Conservation (phyloP, 179 eudicot species). For the Nepenthes alata region DNA sequence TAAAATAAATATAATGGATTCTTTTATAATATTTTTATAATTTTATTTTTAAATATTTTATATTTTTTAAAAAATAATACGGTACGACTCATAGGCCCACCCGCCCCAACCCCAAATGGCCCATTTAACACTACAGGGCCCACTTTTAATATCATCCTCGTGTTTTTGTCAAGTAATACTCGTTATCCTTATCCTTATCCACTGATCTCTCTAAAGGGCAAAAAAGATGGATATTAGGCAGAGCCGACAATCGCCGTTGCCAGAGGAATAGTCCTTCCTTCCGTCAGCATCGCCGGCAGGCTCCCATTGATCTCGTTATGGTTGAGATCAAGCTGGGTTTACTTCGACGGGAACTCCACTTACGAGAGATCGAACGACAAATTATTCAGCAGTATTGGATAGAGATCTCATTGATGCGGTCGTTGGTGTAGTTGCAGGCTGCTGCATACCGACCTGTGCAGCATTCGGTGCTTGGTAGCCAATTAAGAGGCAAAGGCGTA, state of each 20-base stretch:
- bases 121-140: too few species aligned
- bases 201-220: neutral
- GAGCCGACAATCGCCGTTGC: too few species aligned
- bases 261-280: neutral
- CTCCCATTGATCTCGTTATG: slow-evolving; percentile 23
- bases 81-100: too few species aligned
- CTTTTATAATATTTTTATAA: too few species aligned
- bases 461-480: slow-evolving; percentile 23
- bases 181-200: neutral
- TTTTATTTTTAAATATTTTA: too few species aligned
- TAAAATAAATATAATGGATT: too few species aligned
- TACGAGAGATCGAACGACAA: slow-evolving; percentile 5
- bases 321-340: slow-evolving; percentile 10
- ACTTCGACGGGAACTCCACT: slow-evolving; percentile 11
- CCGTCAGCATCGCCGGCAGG: neutral
- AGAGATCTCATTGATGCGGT: slow-evolving; percentile 13
- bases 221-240: too few species aligned
- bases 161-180: too few species aligned
- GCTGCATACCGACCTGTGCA: slow-evolving; percentile 23
- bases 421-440: slow-evolving; percentile 14
- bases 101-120: too few species aligned
- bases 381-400: slow-evolving; percentile 10
- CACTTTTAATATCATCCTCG: too few species aligned
- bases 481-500: slow-evolving; percentile 20
- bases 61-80: too few species aligned